phyloP scores from a whole-genome alignment of 2,329 filamentous ascomycete genomes.

The Venturia effusa region DNA sequence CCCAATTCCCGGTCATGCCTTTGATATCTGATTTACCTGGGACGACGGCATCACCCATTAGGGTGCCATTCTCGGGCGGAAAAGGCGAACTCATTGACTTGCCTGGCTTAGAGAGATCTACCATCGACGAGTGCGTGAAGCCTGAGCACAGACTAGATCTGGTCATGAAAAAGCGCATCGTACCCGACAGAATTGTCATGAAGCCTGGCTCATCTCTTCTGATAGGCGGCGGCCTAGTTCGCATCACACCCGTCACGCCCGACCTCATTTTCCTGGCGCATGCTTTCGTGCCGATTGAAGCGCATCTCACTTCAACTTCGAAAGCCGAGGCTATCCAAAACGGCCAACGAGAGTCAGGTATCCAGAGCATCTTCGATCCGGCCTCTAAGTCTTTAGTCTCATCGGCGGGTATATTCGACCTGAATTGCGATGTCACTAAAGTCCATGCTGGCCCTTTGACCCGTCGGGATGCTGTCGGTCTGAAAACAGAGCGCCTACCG shows the following conservation, averaged over 20 bases:
- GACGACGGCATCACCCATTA: conserved; percentile 90
- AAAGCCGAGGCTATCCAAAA: conserved; percentile 69
- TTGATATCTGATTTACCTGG: conserved; percentile 78
- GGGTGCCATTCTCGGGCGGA: conserved; percentile 76
- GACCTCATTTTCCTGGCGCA: conserved; percentile 65
- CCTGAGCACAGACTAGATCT: conserved; percentile 55
- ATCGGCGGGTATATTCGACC: conserved; percentile 58
- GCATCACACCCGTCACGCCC: conserved; percentile 65
- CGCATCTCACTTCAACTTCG: conserved; percentile 67
- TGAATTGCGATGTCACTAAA: conserved; percentile 77
- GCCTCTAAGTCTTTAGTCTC: conserved; percentile 23
- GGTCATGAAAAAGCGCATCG: conserved; percentile 67
- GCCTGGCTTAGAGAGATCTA: conserved; percentile 62
- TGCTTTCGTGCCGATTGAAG: conserved; percentile 68
- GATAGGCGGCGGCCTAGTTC: conserved; percentile 69
- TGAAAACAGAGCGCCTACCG: conserved; percentile 58
- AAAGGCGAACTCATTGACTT: conserved; percentile 89
- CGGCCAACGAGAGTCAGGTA: conserved; percentile 47
- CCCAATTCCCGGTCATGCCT: conserved; percentile 72
- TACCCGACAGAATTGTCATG: conserved; percentile 61
- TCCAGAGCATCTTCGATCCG: conserved; percentile 49
- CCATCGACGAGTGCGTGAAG: conserved; percentile 60
- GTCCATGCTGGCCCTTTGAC: conserved; percentile 65
- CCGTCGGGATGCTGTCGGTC: conserved; percentile 47
- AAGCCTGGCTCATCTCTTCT: conserved; percentile 71